Evolutionary conservation across 768 basidiomycete genomes (phyloP).

Genomic region (Serendipita sp.): DNA sequence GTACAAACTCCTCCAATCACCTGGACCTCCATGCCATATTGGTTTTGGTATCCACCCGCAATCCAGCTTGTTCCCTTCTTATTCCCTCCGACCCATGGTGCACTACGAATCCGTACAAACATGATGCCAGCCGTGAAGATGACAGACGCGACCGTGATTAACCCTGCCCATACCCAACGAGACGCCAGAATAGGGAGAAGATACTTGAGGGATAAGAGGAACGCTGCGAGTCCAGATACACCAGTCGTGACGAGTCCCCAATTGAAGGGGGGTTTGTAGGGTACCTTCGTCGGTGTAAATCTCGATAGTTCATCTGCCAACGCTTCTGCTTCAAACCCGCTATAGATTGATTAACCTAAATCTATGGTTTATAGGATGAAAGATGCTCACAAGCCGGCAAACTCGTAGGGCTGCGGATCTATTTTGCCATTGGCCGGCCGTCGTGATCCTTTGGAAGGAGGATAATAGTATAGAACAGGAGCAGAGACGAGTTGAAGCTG

Average conservation of each 20-base stretch:
- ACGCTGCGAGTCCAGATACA: conserved; percentile 29
- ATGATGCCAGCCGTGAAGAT: conserved; percentile 90
- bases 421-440: conserved; percentile 39
- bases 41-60: conserved; percentile 74
- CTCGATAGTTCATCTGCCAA: conserved; percentile 60
- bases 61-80: conserved; percentile 51
- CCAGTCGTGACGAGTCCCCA: conserved; percentile 42
- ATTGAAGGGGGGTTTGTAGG: conserved; percentile 65
- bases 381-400: conserved; percentile 38
- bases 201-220: conserved; percentile 40
- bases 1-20: conserved; percentile 73
- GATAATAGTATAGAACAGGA: conserved; percentile 66
- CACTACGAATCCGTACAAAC: conserved; percentile 84
- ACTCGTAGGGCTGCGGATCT: conserved; percentile 56
- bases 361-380: neutral
- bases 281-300: conserved; percentile 65
- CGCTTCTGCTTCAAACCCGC: conserved; percentile 67
- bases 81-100: conserved; percentile 46
- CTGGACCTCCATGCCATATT: conserved; percentile 85
- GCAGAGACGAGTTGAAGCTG: conserved; percentile 75
- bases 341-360: conserved; percentile 19
- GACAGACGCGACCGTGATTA: conserved; percentile 45
- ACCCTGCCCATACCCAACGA: conserved; percentile 63
- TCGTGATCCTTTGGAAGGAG: conserved; percentile 55
- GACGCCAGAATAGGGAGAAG: conserved; percentile 47